These are phyloP conservation scores for Euphorbia tirucalli DNA, from an alignment of 345 rosid species.

Conservation along the genomic window DNA sequence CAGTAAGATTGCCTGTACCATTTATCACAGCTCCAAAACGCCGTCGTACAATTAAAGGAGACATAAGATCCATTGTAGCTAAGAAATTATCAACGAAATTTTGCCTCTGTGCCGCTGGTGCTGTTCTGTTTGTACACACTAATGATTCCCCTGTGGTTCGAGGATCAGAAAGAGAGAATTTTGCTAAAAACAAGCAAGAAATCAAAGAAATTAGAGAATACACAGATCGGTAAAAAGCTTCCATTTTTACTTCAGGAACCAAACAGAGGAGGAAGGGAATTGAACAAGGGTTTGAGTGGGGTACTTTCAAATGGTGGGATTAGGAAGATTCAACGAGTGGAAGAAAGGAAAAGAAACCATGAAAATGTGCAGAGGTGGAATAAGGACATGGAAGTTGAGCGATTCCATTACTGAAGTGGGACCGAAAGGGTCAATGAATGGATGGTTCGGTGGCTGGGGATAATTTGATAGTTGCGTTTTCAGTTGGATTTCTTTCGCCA, in stretches of 20 bases:
- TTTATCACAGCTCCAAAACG: constrained; percentile 42
- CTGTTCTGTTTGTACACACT: constrained; percentile 62
- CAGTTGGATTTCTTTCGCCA: not conserved
- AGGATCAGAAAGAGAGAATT: constrained; percentile 56
- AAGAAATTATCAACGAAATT: constrained; percentile 47
- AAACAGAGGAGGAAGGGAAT: not conserved
- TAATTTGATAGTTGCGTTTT: not conserved
- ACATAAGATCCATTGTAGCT: constrained; percentile 46
- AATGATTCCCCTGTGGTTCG: constrained; percentile 55
- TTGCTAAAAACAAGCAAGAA: constrained; percentile 20
- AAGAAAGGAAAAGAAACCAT: not conserved
- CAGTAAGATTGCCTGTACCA: constrained; percentile 47
- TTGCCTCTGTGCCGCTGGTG: constrained; percentile 36
- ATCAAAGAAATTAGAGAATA: constrained; percentile 19
- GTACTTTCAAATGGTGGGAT: not conserved
- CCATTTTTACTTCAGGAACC: constrained; percentile 8
- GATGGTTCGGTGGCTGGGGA: not conserved
- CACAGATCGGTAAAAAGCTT: not conserved
- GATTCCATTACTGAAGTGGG: not conserved
- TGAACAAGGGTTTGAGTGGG: not conserved
- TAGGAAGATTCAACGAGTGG: not conserved
- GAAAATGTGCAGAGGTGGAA: not conserved
- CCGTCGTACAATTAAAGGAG: constrained; percentile 38
- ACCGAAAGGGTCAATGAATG: not conserved
- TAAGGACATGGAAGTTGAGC: no score